Evolutionary conservation across 768 basidiomycete genomes (phyloP), one percentile per base, ranked within the genome.

Genomic region (Tubosaeta brunneosetosa): DNA sequence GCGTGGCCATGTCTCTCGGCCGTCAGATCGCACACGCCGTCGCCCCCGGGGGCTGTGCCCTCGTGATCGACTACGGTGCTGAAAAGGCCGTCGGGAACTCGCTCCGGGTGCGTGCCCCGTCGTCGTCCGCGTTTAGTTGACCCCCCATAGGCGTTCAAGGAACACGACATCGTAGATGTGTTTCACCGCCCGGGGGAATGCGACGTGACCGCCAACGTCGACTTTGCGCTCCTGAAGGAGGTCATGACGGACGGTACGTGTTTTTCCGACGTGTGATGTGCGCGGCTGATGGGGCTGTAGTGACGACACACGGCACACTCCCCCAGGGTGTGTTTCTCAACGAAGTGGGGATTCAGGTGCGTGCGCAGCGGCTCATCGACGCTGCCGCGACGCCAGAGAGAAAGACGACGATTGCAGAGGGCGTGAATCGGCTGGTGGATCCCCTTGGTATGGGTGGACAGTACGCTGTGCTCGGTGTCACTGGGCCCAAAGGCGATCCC

Each of bases 171-270:
- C 13, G 87, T 90, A 1, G 87, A 94, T 65, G 76, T 90, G 4
- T 95, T 98, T 63, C 77, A 87, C 48, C 73, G 77, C 10, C 94
- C 94, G 0, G 97, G 97, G 16, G 78, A 88, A 38, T 87, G 89
- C 38, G 97, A 99, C 68, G 71, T 98, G 44, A 99, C 97, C 0
- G 85, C 88, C n/a, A 97, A 98, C 63, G 95, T 99, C 44, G 94
- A 99, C 71, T 98, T 98, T 70, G 81, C 84, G 0, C 91, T 89
- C 66, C 75, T 98, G 43, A 78, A 79, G 63, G 92, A 97, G 71
- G 84, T 90, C 0, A 74, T 93, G 56, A 65, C 67, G 1, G 83
- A 80, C 3, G 88, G 91, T 89, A 80, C 66, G 19, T 32, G 16
- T 19, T 38, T 43, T 27, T 8, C 1, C n/a, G 14, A 14, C 42